Evolutionary conservation across 495 filamentous ascomycete species (phyloP), one percentile per base, ranked within the genome.

Genomic region (Astrothelium macrocarpum): DNA sequence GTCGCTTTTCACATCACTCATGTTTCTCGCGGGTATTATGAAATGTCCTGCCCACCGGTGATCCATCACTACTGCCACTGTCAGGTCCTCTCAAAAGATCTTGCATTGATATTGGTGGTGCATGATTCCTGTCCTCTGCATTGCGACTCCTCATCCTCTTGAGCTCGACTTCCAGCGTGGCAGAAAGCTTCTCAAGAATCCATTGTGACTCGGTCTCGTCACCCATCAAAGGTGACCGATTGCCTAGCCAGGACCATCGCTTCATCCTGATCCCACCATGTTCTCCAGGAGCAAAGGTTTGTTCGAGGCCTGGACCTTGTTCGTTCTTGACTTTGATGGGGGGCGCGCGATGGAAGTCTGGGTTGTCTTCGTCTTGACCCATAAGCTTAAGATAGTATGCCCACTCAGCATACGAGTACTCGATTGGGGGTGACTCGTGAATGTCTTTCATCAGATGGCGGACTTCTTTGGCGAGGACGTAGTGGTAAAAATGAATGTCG

Each of bases 401-500:
- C 91, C 91, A 96, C 71, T 95, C 90, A 10, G 84, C 75, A 71
- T 89, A 95, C 16, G 81, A 80, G 72, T 93, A 96, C 70, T 85
- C 81, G 59, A 84, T 83, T 0, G 84, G 80, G 9, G 85, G 83
- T 20, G 74, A 76, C 43, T 76, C 77, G 23, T 81, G 76, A 23
- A 90, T 66, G 70, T 91, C 84, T 25, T 81, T 76, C 64, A 85
- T 85, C 28, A 95, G 79, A 32, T 82, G 83, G 23, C 80, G 75
- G 36, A 91, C 81, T 70, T 92, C 90, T 32, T 80, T 79, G 61
- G 88, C 82, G 0, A 95, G 75, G 0, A 84, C 71, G 64, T 83
- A 82, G 65, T 87, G 85, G 66, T 90, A 89, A 65, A 85, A 82
- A 45, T 84, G 79, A 59, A 77, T 71, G 66, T 81, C 77, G 64